Percentiles rank a stretch among this genome's conserved stretches.
Evolutionary conservation across 2,329 filamentous ascomycete species (phyloP).

Genomic region (Aspergillus novoparasiticus): DNA sequence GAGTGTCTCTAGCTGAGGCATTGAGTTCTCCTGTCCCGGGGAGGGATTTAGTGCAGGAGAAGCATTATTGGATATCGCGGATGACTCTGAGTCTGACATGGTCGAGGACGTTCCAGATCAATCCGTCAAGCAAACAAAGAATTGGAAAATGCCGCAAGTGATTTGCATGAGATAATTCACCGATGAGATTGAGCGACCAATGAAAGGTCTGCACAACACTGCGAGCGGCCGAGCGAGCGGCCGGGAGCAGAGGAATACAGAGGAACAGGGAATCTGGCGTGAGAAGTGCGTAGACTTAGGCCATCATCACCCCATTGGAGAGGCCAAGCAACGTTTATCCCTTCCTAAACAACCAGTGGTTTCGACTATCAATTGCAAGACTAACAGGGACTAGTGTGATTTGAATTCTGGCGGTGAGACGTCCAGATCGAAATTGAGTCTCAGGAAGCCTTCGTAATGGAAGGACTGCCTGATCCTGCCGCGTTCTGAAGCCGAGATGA

Average conservation of each 20-base stretch:
- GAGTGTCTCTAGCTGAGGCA: slow-evolving; percentile 68
- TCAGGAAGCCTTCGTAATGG: neutral
- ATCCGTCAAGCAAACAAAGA: neutral
- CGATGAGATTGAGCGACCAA: slow-evolving; percentile 6
- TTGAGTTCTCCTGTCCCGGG: slow-evolving; percentile 21
- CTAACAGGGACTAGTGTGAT: slow-evolving; percentile 1
- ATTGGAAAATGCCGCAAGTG: neutral
- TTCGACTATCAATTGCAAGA: slow-evolving; percentile 4
- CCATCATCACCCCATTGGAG: slow-evolving; percentile 15
- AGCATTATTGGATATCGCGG: slow-evolving; percentile 24
- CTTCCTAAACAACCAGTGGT: neutral
- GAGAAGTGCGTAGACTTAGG: slow-evolving; percentile 10
- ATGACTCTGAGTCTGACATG: slow-evolving; percentile 39
- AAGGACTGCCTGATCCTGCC: neutral
- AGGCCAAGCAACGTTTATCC: slow-evolving; percentile 1
- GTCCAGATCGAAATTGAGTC: neutral
- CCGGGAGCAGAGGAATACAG: neutral
- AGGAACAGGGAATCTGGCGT: slow-evolving; percentile 7
- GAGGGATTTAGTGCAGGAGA: slow-evolving; percentile 16
- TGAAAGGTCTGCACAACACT: neutral
- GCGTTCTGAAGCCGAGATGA: neutral
- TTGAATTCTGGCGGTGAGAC: slow-evolving; percentile 13
- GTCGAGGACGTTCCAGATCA: slow-evolving; percentile 3
- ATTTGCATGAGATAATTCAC: neutral
- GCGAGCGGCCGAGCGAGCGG: neutral